Base-by-base conservation (phyloP, 2,329 filamentous ascomycete species). In the Hypomyces perniciosus region DNA sequence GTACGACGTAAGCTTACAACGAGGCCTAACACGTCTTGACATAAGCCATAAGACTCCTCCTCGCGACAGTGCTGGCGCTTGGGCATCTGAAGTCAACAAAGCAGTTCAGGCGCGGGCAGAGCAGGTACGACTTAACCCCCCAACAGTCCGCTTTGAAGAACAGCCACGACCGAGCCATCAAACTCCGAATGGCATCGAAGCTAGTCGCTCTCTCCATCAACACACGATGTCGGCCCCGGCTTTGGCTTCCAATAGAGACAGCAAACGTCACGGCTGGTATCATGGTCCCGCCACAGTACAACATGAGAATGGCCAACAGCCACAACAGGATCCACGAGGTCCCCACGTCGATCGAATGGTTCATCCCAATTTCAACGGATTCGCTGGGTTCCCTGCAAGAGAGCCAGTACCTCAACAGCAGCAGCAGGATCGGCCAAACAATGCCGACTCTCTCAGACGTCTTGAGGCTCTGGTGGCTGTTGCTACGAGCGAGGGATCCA, bases 231-330 rank as follows among this genome's bases (percentile, higher is more conserved):
- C 80, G 4, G 80, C 80, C 1, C 80, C 81, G 1, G 72, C 74
- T 0, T 69, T 78, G 33, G 71, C 76, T 8, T 81, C 79, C 0
- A 73, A 79, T 4, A 76, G 81, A 7, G 82, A 81, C 55, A 72
- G 71, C 30, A 88, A 86, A 62, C 78, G 86, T 3, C 83, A 85
- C 53, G 86, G 78, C 1, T 90, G 86, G 85, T 89, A 89, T 59
- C 81, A 88, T 38, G 76, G 76, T 1, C 75, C 76, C 0, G 62
- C 68, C 9, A 62, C 67, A 1, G 61, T 66, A 3, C 68, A 71
- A 10, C 67, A 69, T 13, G 71, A 72, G 50, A 65, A 66, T 5
- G 62, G 61, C 9, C 56, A 60, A 1, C 59, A 58, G 4, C 52
- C 56, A 1, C 53, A 59, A 10, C 61, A 64, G 26, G 66, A 69